Evolutionary conservation across 345 rosid species (phyloP), one percentile per base, ranked within the genome.

Genomic region (Corymbia maculata): DNA sequence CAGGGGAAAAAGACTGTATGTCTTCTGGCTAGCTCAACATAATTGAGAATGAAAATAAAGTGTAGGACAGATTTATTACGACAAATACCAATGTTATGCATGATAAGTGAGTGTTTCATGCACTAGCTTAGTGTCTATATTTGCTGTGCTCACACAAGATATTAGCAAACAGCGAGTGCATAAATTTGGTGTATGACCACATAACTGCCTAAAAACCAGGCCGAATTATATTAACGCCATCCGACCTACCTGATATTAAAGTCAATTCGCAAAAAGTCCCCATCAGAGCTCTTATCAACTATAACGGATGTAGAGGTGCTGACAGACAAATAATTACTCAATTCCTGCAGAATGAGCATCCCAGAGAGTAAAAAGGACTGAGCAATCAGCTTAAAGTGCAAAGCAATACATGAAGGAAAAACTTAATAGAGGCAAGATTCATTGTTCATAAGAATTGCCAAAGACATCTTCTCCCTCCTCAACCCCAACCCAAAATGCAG

Each of bases 241-340:
- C 49, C 12, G 8, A 75, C 84, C 26, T 89, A 97, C 99, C 99
- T 97, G 84, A 97, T 85, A 92, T 97, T 98, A 90, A 98, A 98
- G 93, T 98, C 98, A 79, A 98, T 92, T 66, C 97, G 97, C 89
- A 98, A 91, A 91, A 95, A 96, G 88, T 97, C 99, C 85, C 98
- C 98, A 88, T 97, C 99, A 86, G 98, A 87, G 91, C 99, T 98
- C 90, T 90, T 94, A 94, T 98, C 99, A 52, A 97, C 97, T 88
- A 97, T 92, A 85, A 98, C 92, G 85, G 99, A 93, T 30, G 99
- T 98, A 44, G 98, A 89, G 87, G 98, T 94, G 92, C 91, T 93
- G 85, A 95, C 93, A 4, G 97, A 88, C 93, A 98, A 91, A 95
- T 98, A 98, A 92, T 88, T 92, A 93, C 82, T 97, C 90, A 98